Conservation (phyloP, 1,284 basidiomycete species). For the Ceratobasidium theobromae region DNA sequence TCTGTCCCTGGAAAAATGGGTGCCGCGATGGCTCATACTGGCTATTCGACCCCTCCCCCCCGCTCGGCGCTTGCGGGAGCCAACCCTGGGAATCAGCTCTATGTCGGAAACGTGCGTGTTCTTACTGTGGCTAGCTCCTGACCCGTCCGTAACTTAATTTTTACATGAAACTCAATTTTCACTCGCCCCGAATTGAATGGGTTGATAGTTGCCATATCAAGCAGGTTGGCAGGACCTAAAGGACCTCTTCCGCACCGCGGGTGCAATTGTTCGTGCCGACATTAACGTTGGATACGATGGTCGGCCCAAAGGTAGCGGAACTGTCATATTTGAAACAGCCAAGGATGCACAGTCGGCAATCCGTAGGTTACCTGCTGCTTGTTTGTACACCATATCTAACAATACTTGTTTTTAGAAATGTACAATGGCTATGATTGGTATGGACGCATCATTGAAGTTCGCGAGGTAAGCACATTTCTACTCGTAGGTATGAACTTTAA, state of each 20-base stretch:
- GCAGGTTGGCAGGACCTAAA: slow-evolving; percentile 99
- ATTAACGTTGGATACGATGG: slow-evolving; percentile 92
- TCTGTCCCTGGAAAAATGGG: slow-evolving; percentile 92
- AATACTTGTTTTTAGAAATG: slow-evolving; percentile 60
- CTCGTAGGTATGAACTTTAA: slow-evolving; percentile 7
- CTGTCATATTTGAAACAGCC: slow-evolving; percentile 89
- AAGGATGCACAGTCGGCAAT: slow-evolving; percentile 92
- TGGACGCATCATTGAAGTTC: slow-evolving; percentile 87
- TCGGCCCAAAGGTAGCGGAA: slow-evolving; percentile 90
- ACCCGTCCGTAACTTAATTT: no score
- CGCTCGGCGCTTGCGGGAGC: slow-evolving; percentile 45
- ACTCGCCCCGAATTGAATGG: neutral
- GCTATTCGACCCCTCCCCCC: slow-evolving; percentile 71
- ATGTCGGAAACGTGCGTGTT: slow-evolving; percentile 80
- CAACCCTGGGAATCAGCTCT: slow-evolving; percentile 86
- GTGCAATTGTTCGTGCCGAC: slow-evolving; percentile 92
- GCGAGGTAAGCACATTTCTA: slow-evolving; percentile 62
- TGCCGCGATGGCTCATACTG: slow-evolving; percentile 83
- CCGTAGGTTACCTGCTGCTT: slow-evolving; percentile 56
- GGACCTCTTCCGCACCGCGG: slow-evolving; percentile 92
- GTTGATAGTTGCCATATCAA: slow-evolving; percentile 80
- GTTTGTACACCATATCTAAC: neutral
- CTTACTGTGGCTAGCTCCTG: neutral
- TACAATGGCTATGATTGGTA: slow-evolving; percentile 96
- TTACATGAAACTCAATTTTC: neutral